Base-by-base conservation (phyloP, 106 monocot genomes). In the Dactylorhiza incarnata region DNA sequence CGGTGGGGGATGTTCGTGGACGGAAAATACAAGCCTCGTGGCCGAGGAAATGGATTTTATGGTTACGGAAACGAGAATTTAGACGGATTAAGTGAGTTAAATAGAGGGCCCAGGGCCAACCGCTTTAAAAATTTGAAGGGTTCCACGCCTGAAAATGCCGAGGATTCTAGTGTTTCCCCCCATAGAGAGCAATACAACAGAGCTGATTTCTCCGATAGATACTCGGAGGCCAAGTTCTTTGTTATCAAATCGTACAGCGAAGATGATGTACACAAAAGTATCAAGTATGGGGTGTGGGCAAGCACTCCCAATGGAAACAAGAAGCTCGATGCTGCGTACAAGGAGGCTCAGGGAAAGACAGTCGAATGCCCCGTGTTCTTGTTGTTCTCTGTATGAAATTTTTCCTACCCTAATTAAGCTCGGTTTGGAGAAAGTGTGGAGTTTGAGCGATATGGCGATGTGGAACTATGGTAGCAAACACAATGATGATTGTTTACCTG, bases 221-320 rank as follows among this genome's bases (percentile, higher is more conserved):
- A 87, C 13, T 53, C 84, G 11, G 82, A 91, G 67, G 94, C 94
- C 0, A 95, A 87, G 48, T 94, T 91, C 65, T 91, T 85, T 74
- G 78, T 94, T 10, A 90, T 91, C 44, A 94, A 94, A 73, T 95
- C 91, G 19, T 95, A 91, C 81, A 91, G 94, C 68, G 91, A 94
- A 74, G 94, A 94, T 74, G 91, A 94, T 76, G 56, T 94, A 71
- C 94, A 94, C 74, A 88, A 90, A 73, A 89, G 91, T 74, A 75
- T 94, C 5, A 94, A 94, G 52, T 94, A 94, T 45, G 82, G 49
- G 78, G 87, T 95, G 77, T 95, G 94, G 94, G 91, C 94, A 9
- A 95, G 94, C 76, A 95, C 94, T 1, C 85, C 85, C 0, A 85
- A 80, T 81, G 91, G 94, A 1, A 95, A 95, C 63, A 95, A 89